Base-by-base conservation (phyloP, 169 alveolate genomes). In the Amoebophrya sp. region DNA sequence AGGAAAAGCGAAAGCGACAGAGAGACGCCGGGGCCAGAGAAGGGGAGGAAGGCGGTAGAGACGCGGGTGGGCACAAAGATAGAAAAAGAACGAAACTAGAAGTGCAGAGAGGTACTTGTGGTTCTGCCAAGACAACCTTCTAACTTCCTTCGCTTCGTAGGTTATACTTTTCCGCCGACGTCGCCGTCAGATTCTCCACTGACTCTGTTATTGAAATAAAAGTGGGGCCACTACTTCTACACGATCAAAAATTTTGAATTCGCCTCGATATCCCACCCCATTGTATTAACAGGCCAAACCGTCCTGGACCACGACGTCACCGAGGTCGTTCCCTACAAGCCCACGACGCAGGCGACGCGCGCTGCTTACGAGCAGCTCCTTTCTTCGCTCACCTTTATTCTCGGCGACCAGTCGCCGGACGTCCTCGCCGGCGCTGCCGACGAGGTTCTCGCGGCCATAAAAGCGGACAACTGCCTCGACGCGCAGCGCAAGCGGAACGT, bases 331-430 rank as follows among this genome's bases (percentile, higher is more conserved):
- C 91, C 94, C 69, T 98, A 98, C 92, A 96, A 95, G 89, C 99
- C 99, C 29, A 96, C 96, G 89, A 96, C 98, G 7, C 94, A 94
- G 69, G 97, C 95, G 88, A 97, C 99, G 26, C 94, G 97, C 92
- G 93, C 91, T 89, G 95, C 95, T 87, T 98, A 97, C 94, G 98
- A 97, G 58, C 96, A 96, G 94, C 91, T 98, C 90, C 94, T 98
- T 87, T 93, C 95, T 34, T 90, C 93, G 15, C 95, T 98, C 26
- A 95, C 97, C 93, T 94, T 94, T 93, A 92, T 95, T 69, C 93
- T 98, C 88, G 98, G 98, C 34, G 99, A 98, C 89, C 97, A 96
- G 94, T 96, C 98, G 0, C 94, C 95, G 39, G 98, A 97, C 45
- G 97, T 96, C 41, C 93, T 98, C 41, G 95, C 94, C 89, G 98